phyloP scores from a whole-genome alignment of 2,329 filamentous ascomycete genomes.

The Phialophora macrospora region DNA sequence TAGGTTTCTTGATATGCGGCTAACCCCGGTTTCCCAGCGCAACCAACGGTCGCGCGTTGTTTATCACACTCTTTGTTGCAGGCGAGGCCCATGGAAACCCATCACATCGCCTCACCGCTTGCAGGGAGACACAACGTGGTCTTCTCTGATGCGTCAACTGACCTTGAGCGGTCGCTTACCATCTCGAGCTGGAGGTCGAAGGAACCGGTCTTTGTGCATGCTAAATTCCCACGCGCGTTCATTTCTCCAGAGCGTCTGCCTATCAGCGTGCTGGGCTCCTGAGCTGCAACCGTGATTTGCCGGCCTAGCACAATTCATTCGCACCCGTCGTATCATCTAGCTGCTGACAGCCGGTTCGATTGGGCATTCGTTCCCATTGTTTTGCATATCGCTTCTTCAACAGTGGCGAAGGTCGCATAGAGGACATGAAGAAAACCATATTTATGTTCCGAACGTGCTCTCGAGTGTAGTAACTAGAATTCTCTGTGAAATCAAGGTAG shows the following conservation, averaged over 20 bases:
- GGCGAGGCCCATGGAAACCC: constrained; percentile 14
- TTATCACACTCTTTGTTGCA: constrained; percentile 24
- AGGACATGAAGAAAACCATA: constrained; percentile 2
- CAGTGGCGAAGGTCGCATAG: constrained; percentile 1
- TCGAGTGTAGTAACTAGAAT: background rate
- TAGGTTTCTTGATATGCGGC: constrained; percentile 1
- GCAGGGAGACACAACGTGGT: constrained; percentile 23
- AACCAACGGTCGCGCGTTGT: constrained; percentile 33
- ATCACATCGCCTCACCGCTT: constrained; percentile 32
- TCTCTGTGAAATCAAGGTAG: background rate
- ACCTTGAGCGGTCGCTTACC: constrained; percentile 5
- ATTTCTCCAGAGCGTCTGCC: constrained; percentile 27
- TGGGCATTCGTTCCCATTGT: constrained; percentile 31
- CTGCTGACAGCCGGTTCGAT: constrained; percentile 27
- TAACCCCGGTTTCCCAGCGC: constrained; percentile 28
- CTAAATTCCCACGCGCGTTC: constrained; percentile 22
- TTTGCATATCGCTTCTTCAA: constrained; percentile 18
- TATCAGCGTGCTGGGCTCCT: constrained; percentile 27
- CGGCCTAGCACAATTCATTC: constrained; percentile 19
- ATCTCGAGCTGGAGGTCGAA: constrained; percentile 3
- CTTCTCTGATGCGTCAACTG: constrained; percentile 23
- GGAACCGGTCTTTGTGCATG: constrained; percentile 14
- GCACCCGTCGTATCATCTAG: constrained; percentile 20
- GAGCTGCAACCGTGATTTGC: constrained; percentile 28
- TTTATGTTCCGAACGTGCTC: constrained; percentile 17